These are phyloP conservation scores for Tolypocladium cylindrosporum DNA, from an alignment of 2,329 filamentous ascomycete genomes.

Conservation along the genomic window DNA sequence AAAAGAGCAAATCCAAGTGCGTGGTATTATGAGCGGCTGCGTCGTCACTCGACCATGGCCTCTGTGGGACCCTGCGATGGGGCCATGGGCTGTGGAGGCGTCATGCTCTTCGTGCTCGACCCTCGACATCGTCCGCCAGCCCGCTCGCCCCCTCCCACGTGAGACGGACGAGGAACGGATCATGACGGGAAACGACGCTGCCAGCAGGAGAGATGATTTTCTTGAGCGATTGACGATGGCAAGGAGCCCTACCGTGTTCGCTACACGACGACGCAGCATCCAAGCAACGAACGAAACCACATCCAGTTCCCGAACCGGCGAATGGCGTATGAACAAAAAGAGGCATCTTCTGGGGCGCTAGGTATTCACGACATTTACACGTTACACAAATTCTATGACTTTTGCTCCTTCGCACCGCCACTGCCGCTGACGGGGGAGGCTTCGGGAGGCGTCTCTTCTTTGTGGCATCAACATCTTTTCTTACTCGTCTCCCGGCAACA, in stretches of 20 bases:
- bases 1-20: slow-evolving; percentile 26
- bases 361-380: slow-evolving; percentile 24
- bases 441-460: background rate
- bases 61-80: background rate
- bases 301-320: slow-evolving; percentile 24
- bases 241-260: slow-evolving; percentile 9
- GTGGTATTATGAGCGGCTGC: slow-evolving; percentile 25
- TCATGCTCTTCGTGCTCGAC: background rate
- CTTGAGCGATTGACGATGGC: slow-evolving; percentile 16
- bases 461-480: background rate
- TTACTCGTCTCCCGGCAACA: background rate
- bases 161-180: background rate
- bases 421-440: background rate
- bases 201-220: slow-evolving; percentile 8
- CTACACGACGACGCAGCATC: slow-evolving; percentile 22
- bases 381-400: slow-evolving; percentile 8
- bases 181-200: slow-evolving; percentile 4
- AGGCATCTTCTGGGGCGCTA: slow-evolving; percentile 27
- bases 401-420: background rate
- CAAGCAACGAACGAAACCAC: slow-evolving; percentile 20
- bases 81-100: background rate
- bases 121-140: background rate
- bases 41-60: slow-evolving; percentile 1
- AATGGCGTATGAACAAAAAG: slow-evolving; percentile 28
- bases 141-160: background rate